Conservation (phyloP, 805 yeast genomes). For the Candida maris region DNA sequence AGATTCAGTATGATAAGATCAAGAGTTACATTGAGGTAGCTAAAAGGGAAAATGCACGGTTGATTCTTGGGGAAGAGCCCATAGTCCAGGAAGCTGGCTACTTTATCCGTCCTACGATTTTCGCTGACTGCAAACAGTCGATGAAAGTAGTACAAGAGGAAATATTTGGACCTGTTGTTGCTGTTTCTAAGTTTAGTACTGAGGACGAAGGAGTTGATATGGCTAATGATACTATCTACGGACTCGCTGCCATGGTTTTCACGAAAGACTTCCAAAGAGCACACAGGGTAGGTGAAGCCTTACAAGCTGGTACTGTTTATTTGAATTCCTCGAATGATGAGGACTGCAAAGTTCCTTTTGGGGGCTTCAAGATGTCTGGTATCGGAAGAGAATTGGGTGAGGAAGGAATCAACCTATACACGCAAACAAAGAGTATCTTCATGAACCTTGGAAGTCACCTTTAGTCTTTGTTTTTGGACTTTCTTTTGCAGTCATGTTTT, state of each 20-base stretch:
- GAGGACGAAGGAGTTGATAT: constrained; percentile 64
- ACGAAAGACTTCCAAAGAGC: constrained; percentile 64
- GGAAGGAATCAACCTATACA: constrained; percentile 65
- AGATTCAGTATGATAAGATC: constrained; percentile 54
- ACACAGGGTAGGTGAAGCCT: constrained; percentile 41
- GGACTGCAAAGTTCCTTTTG: constrained; percentile 67
- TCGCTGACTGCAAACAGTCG: constrained; percentile 61
- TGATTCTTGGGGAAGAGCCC: constrained; percentile 40
- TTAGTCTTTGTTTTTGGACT: constrained; percentile 2
- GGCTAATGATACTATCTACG: constrained; percentile 74
- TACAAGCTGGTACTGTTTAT: constrained; percentile 69
- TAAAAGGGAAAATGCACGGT: constrained; percentile 45
- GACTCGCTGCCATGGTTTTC: constrained; percentile 81
- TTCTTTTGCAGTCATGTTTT: background rate
- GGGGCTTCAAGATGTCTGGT: constrained; percentile 78
- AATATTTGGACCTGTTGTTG: constrained; percentile 85
- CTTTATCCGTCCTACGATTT: constrained; percentile 72
- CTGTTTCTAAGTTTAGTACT: constrained; percentile 58
- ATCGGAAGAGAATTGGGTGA: constrained; percentile 79
- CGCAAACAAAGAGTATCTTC: constrained; percentile 70
- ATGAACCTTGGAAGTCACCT: constrained; percentile 43
- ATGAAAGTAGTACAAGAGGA: constrained; percentile 74
- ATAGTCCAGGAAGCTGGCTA: constrained; percentile 51
- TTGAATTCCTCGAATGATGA: constrained; percentile 66
- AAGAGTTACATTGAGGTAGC: constrained; percentile 42